These are phyloP conservation scores for Kandelia obovata DNA, from an alignment of 345 rosid species.

Conservation along the genomic window DNA sequence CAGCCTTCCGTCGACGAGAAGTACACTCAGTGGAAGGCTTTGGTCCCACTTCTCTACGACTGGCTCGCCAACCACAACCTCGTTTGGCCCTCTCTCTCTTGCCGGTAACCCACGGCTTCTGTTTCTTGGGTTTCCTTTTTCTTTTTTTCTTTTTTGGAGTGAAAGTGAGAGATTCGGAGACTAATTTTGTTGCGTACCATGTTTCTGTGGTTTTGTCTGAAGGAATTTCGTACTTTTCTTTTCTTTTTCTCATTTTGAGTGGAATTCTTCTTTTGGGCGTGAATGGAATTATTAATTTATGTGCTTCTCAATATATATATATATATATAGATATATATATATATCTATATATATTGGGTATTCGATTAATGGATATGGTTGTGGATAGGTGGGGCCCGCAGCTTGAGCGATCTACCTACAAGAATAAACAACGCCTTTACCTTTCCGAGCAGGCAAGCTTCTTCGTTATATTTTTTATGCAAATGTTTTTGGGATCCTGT, in stretches of 20 bases:
- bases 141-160: constrained; percentile 1
- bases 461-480: background rate
- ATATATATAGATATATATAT: too few species aligned
- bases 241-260: too few species aligned
- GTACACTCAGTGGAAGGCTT: constrained; percentile 91
- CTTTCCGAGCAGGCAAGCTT: constrained; percentile 2
- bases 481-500: too few species aligned
- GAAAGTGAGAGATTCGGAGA: constrained; percentile 23
- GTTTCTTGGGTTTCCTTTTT: background rate
- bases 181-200: too few species aligned
- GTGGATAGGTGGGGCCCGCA: constrained; percentile 62
- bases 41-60: constrained; percentile 93
- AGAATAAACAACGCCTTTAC: constrained; percentile 12
- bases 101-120: constrained; percentile 50
- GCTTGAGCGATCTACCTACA: constrained; percentile 66
- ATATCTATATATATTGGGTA: background rate
- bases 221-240: too few species aligned
- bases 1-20: constrained; percentile 73
- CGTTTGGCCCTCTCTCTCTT: constrained; percentile 99
- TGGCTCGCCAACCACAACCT: constrained; percentile 99
- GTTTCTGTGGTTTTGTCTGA: too few species aligned
- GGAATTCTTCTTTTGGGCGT: background rate
- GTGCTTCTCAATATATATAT: background rate
- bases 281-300: background rate
- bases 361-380: constrained; percentile 1